Conservation (phyloP, 352 stramenopile genomes). For the Phytophthora hybrid region DNA sequence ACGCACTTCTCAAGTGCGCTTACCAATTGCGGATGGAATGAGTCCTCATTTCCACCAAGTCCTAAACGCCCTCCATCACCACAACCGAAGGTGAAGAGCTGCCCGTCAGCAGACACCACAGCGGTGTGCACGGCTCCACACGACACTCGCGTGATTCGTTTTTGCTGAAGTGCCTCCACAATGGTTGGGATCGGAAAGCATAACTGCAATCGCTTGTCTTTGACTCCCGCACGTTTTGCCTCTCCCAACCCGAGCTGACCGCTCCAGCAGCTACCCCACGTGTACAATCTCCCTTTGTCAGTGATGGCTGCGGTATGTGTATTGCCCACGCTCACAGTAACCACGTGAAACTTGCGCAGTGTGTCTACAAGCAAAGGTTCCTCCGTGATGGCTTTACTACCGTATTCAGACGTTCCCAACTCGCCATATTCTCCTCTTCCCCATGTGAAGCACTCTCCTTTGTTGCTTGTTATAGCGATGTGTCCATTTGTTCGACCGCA, state of each 20-base stretch:
- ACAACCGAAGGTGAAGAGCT: constrained; percentile 90
- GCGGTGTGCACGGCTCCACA: constrained; percentile 91
- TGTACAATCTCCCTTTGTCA: constrained; percentile 57
- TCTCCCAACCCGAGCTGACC: constrained; percentile 75
- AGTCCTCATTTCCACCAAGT: constrained; percentile 63
- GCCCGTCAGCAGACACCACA: constrained; percentile 58
- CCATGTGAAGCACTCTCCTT: constrained; percentile 66
- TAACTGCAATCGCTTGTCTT: constrained; percentile 53
- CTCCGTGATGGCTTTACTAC: constrained; percentile 16
- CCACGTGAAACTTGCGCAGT: constrained; percentile 27
- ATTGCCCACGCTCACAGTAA: constrained; percentile 65
- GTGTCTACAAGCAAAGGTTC: constrained; percentile 15
- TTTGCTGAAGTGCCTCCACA: constrained; percentile 54
- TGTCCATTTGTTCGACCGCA: constrained; percentile 63
- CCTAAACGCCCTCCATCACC: constrained; percentile 92
- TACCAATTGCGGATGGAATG: constrained; percentile 59
- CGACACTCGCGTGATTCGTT: constrained; percentile 75
- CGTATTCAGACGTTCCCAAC: constrained; percentile 43
- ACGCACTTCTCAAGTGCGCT: constrained; percentile 55
- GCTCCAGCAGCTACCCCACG: constrained; percentile 76
- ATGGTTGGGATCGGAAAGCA: constrained; percentile 75
- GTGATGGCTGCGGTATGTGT: constrained; percentile 66
- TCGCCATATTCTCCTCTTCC: constrained; percentile 68
- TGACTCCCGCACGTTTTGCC: constrained; percentile 61
- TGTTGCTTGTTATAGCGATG: constrained; percentile 45